Conservation (phyloP, 23 red algal genomes). For the Gracilaria domingensis region DNA sequence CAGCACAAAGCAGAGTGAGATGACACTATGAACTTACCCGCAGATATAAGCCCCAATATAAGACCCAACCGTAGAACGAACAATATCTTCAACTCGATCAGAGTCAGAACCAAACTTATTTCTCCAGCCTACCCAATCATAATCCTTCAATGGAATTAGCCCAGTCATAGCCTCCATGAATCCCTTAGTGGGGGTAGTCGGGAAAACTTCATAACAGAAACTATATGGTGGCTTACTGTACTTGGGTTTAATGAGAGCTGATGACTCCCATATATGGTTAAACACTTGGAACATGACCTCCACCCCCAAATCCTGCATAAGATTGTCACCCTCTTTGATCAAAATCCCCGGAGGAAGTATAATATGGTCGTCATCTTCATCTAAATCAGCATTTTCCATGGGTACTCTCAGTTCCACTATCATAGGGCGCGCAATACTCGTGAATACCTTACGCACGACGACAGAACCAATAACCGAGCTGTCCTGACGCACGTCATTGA, state of each 20-base stretch:
- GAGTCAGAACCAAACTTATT: constrained; percentile 33
- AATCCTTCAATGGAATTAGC: constrained; percentile 60
- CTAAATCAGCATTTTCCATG: constrained; percentile 60
- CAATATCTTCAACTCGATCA: constrained; percentile 59
- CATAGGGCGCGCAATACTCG: constrained; percentile 84
- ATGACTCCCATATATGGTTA: constrained; percentile 77
- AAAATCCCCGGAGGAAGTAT: constrained; percentile 45
- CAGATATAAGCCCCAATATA: constrained; percentile 75
- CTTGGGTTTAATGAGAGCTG: constrained; percentile 41
- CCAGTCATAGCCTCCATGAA: constrained; percentile 82
- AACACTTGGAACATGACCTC: constrained; percentile 81
- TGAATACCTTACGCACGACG: constrained; percentile 76
- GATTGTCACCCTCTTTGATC: constrained; percentile 82
- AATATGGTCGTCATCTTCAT: constrained; percentile 53
- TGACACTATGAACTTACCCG: constrained; percentile 42
- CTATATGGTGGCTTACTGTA: constrained; percentile 45
- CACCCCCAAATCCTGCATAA: constrained; percentile 80
- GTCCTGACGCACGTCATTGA: constrained; percentile 53
- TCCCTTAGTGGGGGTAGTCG: constrained; percentile 55
- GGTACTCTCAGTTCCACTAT: constrained; percentile 67
- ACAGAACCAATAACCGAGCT: constrained; percentile 61
- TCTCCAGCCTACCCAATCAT: constrained; percentile 72
- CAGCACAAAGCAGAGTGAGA: neutral
- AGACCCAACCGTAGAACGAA: constrained; percentile 72
- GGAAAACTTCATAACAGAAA: constrained; percentile 79